Evolutionary conservation across 352 stramenopile genomes (phyloP), one percentile per base, ranked within the genome.

Genomic region (Phytopythium vexans): DNA sequence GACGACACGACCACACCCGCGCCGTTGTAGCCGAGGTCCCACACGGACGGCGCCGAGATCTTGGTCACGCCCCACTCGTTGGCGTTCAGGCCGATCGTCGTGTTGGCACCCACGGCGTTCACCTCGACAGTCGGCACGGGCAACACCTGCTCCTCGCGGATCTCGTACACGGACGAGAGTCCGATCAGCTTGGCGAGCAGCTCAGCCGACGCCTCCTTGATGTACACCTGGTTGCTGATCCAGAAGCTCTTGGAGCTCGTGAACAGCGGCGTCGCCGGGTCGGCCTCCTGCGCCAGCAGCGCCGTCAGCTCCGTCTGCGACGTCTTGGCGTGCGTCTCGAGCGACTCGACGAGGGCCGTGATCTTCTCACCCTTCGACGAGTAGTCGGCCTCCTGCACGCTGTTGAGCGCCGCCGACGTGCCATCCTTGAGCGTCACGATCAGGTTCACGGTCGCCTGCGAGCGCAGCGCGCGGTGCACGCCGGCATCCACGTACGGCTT

Each of bases 41-140:
- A 76, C n/a, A 79, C 70, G 32, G 59, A 50, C 15, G 69, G 52
- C n/a, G 65, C 69, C 34, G 67, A 47, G 12, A 78, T 74, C 35
- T 73, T 74, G 3, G 38, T 59, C 3, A 58, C 53, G n/a, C 69
- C 69, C 69, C 69, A 78, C 3, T 65, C 59, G n/a, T 54, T 41
- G 32, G 36, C 47, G 11, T 64, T 62, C 15, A 39, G 21, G 5
- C n/a, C 44, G n/a, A 14, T 36, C n/a, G 43, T 52, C 59, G 21
- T 31, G 33, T 52, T 47, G 31, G 14, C 35, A 41, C 5, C 33
- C 38, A 43, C 37, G 15, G 33, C 16, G 35, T 10, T 7, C 15
- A 58, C 39, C 27, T 33, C 52, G 33, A 68, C 60, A 21, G 64
- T 65, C 31, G 34, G 34, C 31, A 21, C 10, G 10, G 44, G 6